Evolutionary conservation across 495 filamentous ascomycete species (phyloP).

Genomic region (Bathelium albidoporum): DNA sequence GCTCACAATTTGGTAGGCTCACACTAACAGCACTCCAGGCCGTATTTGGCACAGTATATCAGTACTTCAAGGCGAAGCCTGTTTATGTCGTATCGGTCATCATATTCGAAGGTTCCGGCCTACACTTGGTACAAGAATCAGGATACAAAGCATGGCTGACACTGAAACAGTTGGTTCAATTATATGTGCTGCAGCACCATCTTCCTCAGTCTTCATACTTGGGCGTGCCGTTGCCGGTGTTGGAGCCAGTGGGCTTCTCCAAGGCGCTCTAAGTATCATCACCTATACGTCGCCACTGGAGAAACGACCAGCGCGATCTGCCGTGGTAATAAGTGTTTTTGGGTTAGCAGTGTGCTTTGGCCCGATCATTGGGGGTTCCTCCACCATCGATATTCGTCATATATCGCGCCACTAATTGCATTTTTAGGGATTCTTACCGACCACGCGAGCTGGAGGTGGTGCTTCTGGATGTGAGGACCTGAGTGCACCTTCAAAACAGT

Average conservation of each 20-base stretch:
- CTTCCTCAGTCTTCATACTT: slow-evolving; percentile 23
- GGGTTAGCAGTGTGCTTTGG: slow-evolving; percentile 24
- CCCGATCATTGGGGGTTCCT: slow-evolving; percentile 5
- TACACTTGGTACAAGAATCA: background rate
- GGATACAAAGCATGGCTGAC: background rate
- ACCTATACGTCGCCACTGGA: slow-evolving; percentile 22
- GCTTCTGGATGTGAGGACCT: background rate
- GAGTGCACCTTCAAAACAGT: background rate
- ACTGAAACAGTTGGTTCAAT: slow-evolving; percentile 28
- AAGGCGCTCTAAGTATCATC: slow-evolving; percentile 26
- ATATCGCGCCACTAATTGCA: background rate
- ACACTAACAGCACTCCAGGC: background rate
- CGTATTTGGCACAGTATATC: background rate
- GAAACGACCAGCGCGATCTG: slow-evolving; percentile 21
- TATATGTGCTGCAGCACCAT: slow-evolving; percentile 50
- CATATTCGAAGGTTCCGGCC: background rate
- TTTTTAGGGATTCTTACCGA: background rate
- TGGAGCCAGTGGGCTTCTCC: slow-evolving; percentile 23
- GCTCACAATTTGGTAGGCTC: background rate
- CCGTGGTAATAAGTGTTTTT: slow-evolving; percentile 24
- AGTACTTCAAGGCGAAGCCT: background rate
- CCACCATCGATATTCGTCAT: background rate
- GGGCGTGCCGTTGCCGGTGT: slow-evolving; percentile 29
- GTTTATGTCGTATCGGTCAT: background rate
- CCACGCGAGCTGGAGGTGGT: background rate